phyloP scores from a whole-genome alignment of 1,284 basidiomycete species.

The Somion occarium region DNA sequence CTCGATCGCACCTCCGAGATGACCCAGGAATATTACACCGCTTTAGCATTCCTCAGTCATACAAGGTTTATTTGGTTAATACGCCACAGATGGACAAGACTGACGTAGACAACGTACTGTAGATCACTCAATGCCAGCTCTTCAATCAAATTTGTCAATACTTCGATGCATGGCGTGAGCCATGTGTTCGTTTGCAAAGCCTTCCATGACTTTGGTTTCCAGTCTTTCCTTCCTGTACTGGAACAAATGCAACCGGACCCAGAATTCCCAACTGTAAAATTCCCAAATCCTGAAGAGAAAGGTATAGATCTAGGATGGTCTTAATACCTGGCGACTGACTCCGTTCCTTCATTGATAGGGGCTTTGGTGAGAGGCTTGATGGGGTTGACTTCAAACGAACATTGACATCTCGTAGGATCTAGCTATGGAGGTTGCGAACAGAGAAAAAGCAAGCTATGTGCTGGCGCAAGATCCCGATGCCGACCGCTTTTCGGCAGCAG shows the following conservation, averaged over 20 bases:
- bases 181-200: conserved; percentile 54
- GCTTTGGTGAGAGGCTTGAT: conserved; percentile 41
- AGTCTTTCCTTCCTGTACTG: conserved; percentile 52
- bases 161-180: conserved; percentile 85
- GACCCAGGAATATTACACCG: conserved; percentile 52
- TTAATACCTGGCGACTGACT: not conserved
- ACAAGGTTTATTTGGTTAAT: conserved; percentile 35
- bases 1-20: conserved; percentile 56
- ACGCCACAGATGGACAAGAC: not conserved
- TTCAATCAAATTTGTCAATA: conserved; percentile 58
- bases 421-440: conserved; percentile 57
- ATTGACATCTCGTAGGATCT: conserved; percentile 46
- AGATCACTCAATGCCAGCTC: conserved; percentile 29
- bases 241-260: conserved; percentile 73
- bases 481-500: conserved; percentile 80
- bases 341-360: conserved; percentile 29
- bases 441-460: conserved; percentile 51
- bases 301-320: conserved; percentile 31
- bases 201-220: conserved; percentile 55
- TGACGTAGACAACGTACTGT: not conserved
- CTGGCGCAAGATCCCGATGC: conserved; percentile 85
- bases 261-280: conserved; percentile 77
- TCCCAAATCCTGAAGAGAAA: conserved; percentile 87
- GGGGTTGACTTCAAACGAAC: not conserved
- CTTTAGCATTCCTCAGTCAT: conserved; percentile 37